Evolutionary conservation across 2,329 filamentous ascomycete species (phyloP).

Genomic region (Diaporthe vexans): DNA sequence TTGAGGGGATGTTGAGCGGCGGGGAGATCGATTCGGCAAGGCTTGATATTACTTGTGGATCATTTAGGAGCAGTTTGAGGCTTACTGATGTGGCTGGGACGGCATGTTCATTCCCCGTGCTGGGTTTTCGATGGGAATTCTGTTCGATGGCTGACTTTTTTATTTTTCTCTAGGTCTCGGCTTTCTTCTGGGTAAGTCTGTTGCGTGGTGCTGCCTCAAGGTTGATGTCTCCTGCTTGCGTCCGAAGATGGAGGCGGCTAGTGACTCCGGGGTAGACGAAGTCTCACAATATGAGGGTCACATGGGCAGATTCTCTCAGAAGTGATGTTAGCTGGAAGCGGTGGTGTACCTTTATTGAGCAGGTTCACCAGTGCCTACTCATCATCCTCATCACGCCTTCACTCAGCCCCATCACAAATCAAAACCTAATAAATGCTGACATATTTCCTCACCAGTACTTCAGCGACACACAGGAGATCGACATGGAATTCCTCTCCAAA

Average conservation of each 20-base stretch:
- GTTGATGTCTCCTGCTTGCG: no score
- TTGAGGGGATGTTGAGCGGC: slow-evolving; percentile 68
- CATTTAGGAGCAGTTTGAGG: slow-evolving; percentile 77
- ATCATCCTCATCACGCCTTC: background rate
- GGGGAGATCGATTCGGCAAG: slow-evolving; percentile 75
- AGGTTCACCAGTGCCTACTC: background rate
- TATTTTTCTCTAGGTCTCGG: slow-evolving; percentile 60
- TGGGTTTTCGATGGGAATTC: background rate
- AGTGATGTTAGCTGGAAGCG: background rate
- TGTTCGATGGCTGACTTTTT: background rate
- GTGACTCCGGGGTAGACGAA: background rate
- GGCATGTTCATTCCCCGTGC: slow-evolving; percentile 50
- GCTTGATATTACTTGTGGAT: slow-evolving; percentile 77
- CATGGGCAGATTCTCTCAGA: fast-evolving
- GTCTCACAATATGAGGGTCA: background rate
- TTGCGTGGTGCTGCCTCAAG: background rate
- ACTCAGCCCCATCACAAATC: background rate
- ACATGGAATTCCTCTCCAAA: slow-evolving; percentile 82
- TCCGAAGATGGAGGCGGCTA: no score
- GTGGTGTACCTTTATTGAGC: background rate
- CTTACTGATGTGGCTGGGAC: slow-evolving; percentile 73
- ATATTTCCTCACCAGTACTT: slow-evolving; percentile 68
- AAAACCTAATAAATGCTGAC: slow-evolving; percentile 35
- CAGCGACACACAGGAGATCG: slow-evolving; percentile 85
- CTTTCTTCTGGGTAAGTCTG: slow-evolving; percentile 80